Base-by-base conservation (phyloP, 129 eudicot species). In the Escallonia rubra region DNA sequence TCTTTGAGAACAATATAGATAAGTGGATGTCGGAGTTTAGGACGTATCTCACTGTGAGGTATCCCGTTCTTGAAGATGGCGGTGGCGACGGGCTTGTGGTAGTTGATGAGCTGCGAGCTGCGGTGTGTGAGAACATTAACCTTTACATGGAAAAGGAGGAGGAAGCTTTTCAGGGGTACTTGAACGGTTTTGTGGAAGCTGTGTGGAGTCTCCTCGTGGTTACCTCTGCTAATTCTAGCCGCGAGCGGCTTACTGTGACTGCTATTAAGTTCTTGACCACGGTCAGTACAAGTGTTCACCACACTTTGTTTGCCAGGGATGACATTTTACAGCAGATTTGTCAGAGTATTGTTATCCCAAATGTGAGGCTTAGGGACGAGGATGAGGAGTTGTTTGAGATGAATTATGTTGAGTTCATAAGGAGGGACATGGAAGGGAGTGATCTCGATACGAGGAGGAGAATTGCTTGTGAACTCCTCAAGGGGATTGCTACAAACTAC, bases 401-500 rank as follows among this genome's bases (percentile, higher is more conserved):
- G 87, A 93, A 89, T 34, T 89, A 78, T 83, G 86, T 93, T 0
- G 98, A 93, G 83, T 93, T 93, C 66, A 89, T 93, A 40, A 69
- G 95, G 66, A 76, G 92, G 77, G 96, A 93, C 65, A 86, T 86
- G 95, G 99, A 93, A 78, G 99, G 96, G 67, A 93, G 95, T 47
- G 95, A 93, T 79, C 78, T 89, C 8, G 96, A 93, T 57, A 93
- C 99, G 14, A 83, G 96, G 77, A 84, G 99, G 77, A 89, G 99
- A 68, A 87, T 90, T 62, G 99, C 96, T 2, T 93, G 96, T 84
- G 99, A 93, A 79, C 99, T 93, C 65, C 86, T 86, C 4, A 93
- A 93, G 82, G 99, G 96, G 10, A 93, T 89, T 80, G 96, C 86
- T 38, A 72, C 68, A 48, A 85, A 89, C 57, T 89, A 89, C 78